These are phyloP conservation scores for Xylaria cubensis DNA, from an alignment of 495 filamentous ascomycete species.

Conservation along the genomic window DNA sequence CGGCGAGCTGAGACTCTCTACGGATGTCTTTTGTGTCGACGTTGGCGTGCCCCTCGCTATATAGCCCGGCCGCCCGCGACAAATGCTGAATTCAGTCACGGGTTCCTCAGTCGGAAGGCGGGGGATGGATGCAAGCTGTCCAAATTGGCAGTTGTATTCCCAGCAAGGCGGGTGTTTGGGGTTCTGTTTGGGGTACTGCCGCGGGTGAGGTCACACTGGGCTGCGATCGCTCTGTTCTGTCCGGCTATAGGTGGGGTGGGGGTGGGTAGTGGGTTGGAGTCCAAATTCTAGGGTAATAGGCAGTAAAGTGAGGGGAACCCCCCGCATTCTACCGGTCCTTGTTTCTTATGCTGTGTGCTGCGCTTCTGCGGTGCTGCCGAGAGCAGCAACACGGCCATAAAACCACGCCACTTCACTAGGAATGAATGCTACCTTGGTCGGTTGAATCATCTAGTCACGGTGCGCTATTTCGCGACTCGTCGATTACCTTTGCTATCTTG, in stretches of 20 bases:
- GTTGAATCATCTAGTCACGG: constrained; percentile 8
- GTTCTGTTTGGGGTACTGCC: background rate
- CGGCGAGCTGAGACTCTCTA: constrained; percentile 13
- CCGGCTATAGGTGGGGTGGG: background rate
- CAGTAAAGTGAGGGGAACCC: constrained; percentile 18
- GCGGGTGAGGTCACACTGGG: background rate
- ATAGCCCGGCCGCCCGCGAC: constrained; percentile 10
- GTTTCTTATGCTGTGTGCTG: background rate
- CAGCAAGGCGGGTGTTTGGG: background rate
- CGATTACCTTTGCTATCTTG: background rate
- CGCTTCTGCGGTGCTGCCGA: constrained; percentile 14
- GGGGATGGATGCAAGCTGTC: constrained; percentile 20
- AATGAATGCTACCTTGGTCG: background rate
- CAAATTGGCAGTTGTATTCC: constrained; percentile 21
- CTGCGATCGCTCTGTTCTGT: constrained; percentile 6
- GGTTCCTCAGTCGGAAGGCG: background rate
- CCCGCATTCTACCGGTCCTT: constrained; percentile 25
- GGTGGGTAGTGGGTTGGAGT: background rate
- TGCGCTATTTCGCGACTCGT: background rate
- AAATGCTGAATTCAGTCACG: constrained; percentile 5
- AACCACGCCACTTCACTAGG: constrained; percentile 17
- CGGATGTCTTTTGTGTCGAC: background rate
- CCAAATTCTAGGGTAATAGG: constrained; percentile 11
- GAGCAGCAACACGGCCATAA: background rate
- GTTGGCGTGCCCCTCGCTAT: constrained; percentile 14